Base-by-base conservation (phyloP, 1,139 yeast species). In the Hanseniaspora sp. region DNA sequence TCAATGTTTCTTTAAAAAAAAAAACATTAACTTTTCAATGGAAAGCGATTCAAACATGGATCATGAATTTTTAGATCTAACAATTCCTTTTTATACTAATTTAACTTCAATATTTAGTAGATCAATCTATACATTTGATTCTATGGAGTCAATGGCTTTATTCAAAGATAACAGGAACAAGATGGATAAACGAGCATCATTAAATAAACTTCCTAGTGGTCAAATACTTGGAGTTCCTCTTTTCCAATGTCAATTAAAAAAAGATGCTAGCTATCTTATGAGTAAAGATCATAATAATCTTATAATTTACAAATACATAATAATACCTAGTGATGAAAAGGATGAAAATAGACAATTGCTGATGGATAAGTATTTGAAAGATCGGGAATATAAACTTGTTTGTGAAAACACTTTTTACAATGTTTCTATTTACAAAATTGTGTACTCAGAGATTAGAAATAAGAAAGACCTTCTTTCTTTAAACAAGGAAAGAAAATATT, bases 61-160 rank as follows among this genome's bases (percentile, higher is more conserved):
- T 23, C 4, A 23, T 23, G 23, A 23, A 4, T 23, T 23, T 23
- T 23, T 4, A 23, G 23, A 23, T 23, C 4, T 23, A 3, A 23
- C 23, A 23, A 23, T 23, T 23, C 48, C 35, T 13, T 46, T 46
- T 13, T 46, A 37, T n/a, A 37, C 23, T 13, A 46, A 46, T 34
- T 15, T 46, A 3, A 46, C 48, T 9, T 46, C 48, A 8, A n/a
- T 46, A 3, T 34, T 46, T 23, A 46, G 31, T 28, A 29, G 29
- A 28, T 34, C 48, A 46, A 23, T 46, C 8, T 46, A 46, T 42
- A 28, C 34, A 28, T 46, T 46, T 31, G 29, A 35, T 18, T 46
- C 48, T 15, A 40, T 34, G 15, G 41, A 46, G 15, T 46, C 48
- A 18, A 46, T 46, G 48, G 41, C 35, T 7, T 33, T 23, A 7